These are phyloP conservation scores for Chaetomium tenue DNA, from an alignment of 495 filamentous ascomycete species.

Conservation along the genomic window DNA sequence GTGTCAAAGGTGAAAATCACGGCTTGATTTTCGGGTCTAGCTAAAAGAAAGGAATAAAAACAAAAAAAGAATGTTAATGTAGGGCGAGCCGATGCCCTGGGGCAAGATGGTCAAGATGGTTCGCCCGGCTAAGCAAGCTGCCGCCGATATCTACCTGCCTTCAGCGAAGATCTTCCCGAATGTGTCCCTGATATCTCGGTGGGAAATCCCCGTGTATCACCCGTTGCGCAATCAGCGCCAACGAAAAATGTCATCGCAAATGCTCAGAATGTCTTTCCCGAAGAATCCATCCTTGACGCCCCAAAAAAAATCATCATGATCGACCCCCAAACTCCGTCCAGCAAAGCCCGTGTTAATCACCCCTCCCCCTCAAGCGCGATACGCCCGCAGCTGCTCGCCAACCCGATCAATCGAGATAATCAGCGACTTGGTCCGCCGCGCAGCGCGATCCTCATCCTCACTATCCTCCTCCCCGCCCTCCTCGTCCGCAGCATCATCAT, in stretches of 20 bases:
- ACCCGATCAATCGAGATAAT: conserved; percentile 23
- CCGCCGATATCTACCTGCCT: conserved; percentile 7
- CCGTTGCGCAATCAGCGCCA: conserved; percentile 3
- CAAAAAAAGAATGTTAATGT: neutral
- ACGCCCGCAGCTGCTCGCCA: conserved; percentile 17
- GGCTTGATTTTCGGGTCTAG: conserved; percentile 18
- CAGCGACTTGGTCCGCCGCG: conserved; percentile 16
- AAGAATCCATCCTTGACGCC: neutral
- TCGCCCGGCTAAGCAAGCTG: neutral
- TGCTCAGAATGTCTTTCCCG: neutral
- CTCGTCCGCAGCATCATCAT: neutral
- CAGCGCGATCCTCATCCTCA: neutral
- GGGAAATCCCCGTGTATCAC: neutral
- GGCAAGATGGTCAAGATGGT: neutral
- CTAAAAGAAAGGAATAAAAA: conserved; percentile 2
- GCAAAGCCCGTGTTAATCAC: neutral
- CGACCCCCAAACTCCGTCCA: neutral
- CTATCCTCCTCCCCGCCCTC: conserved; percentile 1
- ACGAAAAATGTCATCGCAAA: conserved; percentile 5
- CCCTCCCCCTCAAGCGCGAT: conserved; percentile 13
- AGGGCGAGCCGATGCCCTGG: conserved; percentile 7
- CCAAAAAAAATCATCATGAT: neutral
- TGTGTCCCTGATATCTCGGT: conserved; percentile 6
- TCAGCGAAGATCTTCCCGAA: neutral
- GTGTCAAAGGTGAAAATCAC: conserved; percentile 62